Percentiles rank a stretch among this genome's conserved stretches.
These are phyloP conservation scores for Aspergillus sp. DNA, from an alignment of 2,329 filamentous ascomycete genomes.

Conservation along the genomic window DNA sequence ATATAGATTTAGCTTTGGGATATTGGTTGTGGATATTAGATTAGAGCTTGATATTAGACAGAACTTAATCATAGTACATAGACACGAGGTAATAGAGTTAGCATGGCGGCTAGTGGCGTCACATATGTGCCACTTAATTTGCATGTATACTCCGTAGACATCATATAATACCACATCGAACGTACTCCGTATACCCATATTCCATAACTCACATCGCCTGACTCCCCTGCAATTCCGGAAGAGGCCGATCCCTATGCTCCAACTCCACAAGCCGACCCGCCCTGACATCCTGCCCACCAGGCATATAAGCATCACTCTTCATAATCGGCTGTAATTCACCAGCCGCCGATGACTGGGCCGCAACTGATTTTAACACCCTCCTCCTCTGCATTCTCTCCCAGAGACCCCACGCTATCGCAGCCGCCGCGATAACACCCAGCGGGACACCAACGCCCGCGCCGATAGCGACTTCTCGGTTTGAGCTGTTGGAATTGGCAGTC, in stretches of 20 bases:
- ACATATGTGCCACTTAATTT: no score
- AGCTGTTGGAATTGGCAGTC: no score
- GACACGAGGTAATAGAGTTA: no score
- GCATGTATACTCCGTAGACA: neutral
- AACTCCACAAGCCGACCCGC: neutral
- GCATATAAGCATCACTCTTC: neutral
- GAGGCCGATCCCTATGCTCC: neutral
- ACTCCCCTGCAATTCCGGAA: neutral
- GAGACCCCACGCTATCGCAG: neutral
- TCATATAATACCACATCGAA: neutral
- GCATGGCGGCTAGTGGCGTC: no score
- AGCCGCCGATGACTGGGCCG: neutral
- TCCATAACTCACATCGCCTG: neutral
- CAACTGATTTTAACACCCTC: neutral
- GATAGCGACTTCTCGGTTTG: neutral
- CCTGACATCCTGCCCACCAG: neutral
- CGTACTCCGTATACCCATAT: neutral
- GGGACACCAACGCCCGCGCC: neutral
- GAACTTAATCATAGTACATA: no score
- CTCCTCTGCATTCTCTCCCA: neutral
- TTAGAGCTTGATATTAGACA: no score
- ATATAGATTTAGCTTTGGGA: no score
- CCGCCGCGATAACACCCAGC: neutral
- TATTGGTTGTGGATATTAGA: no score
- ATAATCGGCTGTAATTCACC: neutral